Evolutionary conservation across 2,329 filamentous ascomycete genomes (phyloP), one percentile per base, ranked within the genome.

Genomic region (Cercospora brassicicola): DNA sequence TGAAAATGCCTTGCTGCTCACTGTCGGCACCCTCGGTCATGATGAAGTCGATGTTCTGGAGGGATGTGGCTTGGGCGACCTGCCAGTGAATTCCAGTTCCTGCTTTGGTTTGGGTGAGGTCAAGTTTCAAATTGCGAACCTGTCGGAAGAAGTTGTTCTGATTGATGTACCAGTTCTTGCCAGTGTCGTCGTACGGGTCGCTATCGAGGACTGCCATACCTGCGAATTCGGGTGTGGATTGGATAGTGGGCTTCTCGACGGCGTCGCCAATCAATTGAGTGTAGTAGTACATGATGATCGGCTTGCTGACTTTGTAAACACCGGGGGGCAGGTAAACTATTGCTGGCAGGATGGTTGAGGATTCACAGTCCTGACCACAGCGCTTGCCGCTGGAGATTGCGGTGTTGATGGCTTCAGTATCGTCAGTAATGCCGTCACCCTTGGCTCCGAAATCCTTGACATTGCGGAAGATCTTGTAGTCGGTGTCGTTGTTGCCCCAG

Each of bases 271-370:
- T 84, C 69, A 98, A 87, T 79, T 97, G 93, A 8, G 94, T 96
- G 83, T 97, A 97, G 85, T 98, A 98, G 80, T 90, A 90, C 78
- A 93, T 90, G 62, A 93, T 81, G 72, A 98, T 88, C 23, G 94
- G 92, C 75, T 84, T 86, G 77, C 89, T 92, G 74, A 98, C 89
- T 18, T 91, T 76, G 77, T 97, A 98, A 66, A 89, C 96, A 72
- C 94, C 94, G 10, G 92, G 84, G 45, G 93, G 94, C 83, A 98
- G 96, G 84, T 96, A 98, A 63, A 98, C 88, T 13, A 98, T 83
- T 28, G 92, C 94, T 0, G 94, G 94, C 1, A 89, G 88, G n/a
- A 87, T 87, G 2, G 94, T 98, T 33, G 87, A 88, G 1, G 93
- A 96, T 78, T 95, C 91, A 78, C 94, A 98, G 70, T 88, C 88